These are phyloP conservation scores for Prunella vulgaris DNA, from an alignment of 257 asterid species.

Conservation along the genomic window DNA sequence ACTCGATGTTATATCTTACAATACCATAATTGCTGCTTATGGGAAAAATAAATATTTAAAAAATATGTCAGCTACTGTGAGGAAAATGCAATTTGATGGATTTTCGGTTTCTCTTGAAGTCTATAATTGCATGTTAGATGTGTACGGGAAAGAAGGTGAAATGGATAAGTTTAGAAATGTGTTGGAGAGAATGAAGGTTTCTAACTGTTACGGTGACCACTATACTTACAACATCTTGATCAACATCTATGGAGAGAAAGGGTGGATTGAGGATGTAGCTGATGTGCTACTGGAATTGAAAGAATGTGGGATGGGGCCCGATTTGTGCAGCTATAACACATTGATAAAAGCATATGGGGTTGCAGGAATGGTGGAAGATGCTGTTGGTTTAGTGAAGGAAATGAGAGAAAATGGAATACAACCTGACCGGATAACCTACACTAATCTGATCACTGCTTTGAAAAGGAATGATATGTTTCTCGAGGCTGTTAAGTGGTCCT, in stretches of 20 bases:
- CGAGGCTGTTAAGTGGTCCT: constrained; percentile 97
- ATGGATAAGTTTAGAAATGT: constrained; percentile 78
- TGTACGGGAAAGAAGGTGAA: constrained; percentile 86
- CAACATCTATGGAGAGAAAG: constrained; percentile 71
- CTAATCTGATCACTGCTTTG: constrained; percentile 60
- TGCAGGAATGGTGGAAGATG: constrained; percentile 83
- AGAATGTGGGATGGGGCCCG: constrained; percentile 55
- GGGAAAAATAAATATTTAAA: constrained; percentile 62
- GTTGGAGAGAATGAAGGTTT: constrained; percentile 70
- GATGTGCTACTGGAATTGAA: constrained; percentile 52
- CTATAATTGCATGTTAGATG: constrained; percentile 87
- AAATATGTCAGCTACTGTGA: constrained; percentile 69
- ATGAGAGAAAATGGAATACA: constrained; percentile 70
- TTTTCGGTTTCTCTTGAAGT: constrained; percentile 86
- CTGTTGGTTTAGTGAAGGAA: constrained; percentile 72
- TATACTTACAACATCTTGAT: constrained; percentile 75
- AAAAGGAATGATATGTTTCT: constrained; percentile 73
- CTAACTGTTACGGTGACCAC: constrained; percentile 49
- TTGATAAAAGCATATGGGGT: constrained; percentile 88
- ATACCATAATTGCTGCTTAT: constrained; percentile 80
- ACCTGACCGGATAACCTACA: constrained; percentile 68
- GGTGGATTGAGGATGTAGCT: constrained; percentile 78
- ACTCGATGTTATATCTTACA: constrained; percentile 70
- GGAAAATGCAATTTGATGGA: constrained; percentile 73
- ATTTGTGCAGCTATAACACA: constrained; percentile 83